phyloP scores from a whole-genome alignment of 2,329 filamentous ascomycete genomes.

The Paraphaeosphaeria minitans region DNA sequence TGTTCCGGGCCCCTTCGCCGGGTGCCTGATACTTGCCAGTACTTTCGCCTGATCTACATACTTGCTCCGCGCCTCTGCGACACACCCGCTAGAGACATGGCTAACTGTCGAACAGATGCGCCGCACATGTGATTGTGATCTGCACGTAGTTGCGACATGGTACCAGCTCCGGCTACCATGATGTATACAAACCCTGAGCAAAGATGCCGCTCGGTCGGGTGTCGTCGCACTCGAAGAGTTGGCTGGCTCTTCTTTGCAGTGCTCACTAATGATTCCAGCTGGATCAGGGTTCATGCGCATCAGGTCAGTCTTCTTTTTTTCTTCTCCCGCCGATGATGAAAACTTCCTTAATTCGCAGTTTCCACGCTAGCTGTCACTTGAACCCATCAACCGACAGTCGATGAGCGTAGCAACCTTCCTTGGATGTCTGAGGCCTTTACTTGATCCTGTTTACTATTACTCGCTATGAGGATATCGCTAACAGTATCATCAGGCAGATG shows the following conservation, averaged over 20 bases:
- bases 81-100: not conserved
- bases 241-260: not conserved
- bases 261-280: not conserved
- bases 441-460: constrained; percentile 12
- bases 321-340: constrained; percentile 64
- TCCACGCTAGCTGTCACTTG: constrained; percentile 30
- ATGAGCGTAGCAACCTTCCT: constrained; percentile 32
- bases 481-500: constrained; percentile 11
- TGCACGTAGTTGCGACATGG: not conserved
- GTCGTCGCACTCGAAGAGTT: not conserved
- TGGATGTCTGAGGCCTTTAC: constrained; percentile 60
- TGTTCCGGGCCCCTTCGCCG: constrained; percentile 67
- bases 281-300: not conserved
- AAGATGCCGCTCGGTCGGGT: not conserved
- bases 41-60: constrained; percentile 72
- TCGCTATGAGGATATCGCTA: constrained; percentile 20
- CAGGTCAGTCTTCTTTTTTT: constrained; percentile 38
- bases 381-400: constrained; percentile 16
- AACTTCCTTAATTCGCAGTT: constrained; percentile 35
- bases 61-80: constrained; percentile 2
- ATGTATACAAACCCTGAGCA: not conserved
- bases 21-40: constrained; percentile 90
- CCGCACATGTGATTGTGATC: not conserved
- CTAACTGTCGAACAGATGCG: constrained; percentile 11
- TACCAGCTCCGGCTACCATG: not conserved